Evolutionary conservation across 2,329 filamentous ascomycete genomes (phyloP).

Genomic region (Xylogone sp.): DNA sequence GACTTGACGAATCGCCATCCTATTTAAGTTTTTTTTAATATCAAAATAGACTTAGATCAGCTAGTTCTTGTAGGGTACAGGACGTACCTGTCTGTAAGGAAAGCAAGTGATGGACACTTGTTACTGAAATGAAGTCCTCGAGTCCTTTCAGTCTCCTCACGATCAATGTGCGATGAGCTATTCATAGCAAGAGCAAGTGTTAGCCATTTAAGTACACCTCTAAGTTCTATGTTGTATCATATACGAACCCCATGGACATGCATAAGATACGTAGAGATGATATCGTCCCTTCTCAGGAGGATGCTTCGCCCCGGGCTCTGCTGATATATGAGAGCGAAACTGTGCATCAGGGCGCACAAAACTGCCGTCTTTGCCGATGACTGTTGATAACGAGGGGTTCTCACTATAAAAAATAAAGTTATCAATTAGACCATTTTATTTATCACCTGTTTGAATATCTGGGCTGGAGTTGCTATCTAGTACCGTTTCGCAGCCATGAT

Average conservation of each 20-base stretch:
- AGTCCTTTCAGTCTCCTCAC: conserved; percentile 84
- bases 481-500: too few relatives aligned
- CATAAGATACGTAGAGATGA: conserved; percentile 78
- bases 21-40: background rate
- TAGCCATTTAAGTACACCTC: background rate
- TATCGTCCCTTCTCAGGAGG: conserved; percentile 81
- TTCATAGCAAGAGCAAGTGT: background rate
- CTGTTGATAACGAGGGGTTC: conserved; percentile 24
- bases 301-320: conserved; percentile 55
- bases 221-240: background rate
- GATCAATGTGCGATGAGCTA: conserved; percentile 74
- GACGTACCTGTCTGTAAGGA: conserved; percentile 56
- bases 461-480: too few relatives aligned
- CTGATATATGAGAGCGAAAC: conserved; percentile 67
- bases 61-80: too few relatives aligned
- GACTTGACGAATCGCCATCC: conserved; percentile 59
- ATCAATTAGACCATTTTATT: too few relatives aligned
- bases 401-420: background rate
- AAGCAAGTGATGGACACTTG: conserved; percentile 34
- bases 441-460: too few relatives aligned
- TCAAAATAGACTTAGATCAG: too few relatives aligned
- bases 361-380: conserved; percentile 77
- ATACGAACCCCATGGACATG: conserved; percentile 52
- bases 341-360: conserved; percentile 81
- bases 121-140: conserved; percentile 65